Evolutionary conservation across 1,284 basidiomycete genomes (phyloP).

Genomic region (Moniliophthora roreri): DNA sequence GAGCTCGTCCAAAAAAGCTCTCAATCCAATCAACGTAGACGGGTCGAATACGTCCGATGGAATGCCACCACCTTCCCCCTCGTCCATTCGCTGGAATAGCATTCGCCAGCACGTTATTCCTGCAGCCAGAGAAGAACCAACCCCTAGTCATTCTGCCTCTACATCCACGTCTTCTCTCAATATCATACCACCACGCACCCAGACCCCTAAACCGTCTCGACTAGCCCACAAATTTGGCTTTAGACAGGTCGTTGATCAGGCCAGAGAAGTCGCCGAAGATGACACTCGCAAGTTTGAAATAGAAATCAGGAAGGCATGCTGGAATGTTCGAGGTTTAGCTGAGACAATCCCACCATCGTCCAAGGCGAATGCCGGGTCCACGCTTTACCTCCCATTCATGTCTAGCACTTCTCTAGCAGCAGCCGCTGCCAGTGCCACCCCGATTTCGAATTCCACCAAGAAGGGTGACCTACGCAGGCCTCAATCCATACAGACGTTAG

Average conservation of each 20-base stretch:
- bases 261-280: conserved; percentile 43
- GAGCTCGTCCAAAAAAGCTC: too few relatives aligned
- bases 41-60: neutral
- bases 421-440: conserved; percentile 16
- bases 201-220: conserved; percentile 53
- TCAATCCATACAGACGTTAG: conserved; percentile 37
- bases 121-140: conserved; percentile 15
- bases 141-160: conserved; percentile 3
- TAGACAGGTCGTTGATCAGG: conserved; percentile 61
- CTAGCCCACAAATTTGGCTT: conserved; percentile 54
- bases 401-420: conserved; percentile 37
- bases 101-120: conserved; percentile 54
- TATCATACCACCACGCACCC: conserved; percentile 25
- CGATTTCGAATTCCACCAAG: conserved; percentile 26
- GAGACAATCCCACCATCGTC: conserved; percentile 28
- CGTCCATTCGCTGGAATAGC: conserved; percentile 49
- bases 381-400: conserved; percentile 51
- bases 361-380: conserved; percentile 30
- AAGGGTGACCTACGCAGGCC: conserved; percentile 35
- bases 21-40: neutral
- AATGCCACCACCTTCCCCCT: conserved; percentile 34
- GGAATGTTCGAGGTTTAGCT: conserved; percentile 24
- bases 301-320: conserved; percentile 53
- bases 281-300: conserved; percentile 45
- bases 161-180: conserved; percentile 24